These are phyloP conservation scores for Phytomonas sp. DNA, from an alignment of 208 protist species.

Conservation along the genomic window DNA sequence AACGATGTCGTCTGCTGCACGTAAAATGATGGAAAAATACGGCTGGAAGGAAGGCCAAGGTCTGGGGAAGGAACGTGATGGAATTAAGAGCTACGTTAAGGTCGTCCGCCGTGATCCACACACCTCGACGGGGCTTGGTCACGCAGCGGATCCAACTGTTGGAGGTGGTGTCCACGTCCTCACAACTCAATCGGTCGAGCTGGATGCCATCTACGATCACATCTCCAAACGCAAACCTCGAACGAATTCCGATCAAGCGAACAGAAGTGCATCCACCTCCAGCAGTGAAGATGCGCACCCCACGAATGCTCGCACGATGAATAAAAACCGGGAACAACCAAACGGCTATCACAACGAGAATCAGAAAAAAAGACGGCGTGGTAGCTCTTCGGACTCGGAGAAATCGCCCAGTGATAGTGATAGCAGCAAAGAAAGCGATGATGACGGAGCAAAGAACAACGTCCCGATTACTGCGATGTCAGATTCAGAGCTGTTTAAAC, in stretches of 20 bases:
- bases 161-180: slow-evolving; percentile 24
- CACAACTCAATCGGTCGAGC: slow-evolving; percentile 44
- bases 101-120: slow-evolving; percentile 67
- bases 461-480: slow-evolving; percentile 37
- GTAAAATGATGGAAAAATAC: slow-evolving; percentile 76
- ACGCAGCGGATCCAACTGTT: slow-evolving; percentile 45
- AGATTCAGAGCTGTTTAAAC: slow-evolving; percentile 59
- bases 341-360: neutral
- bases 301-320: neutral
- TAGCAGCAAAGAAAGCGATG: slow-evolving; percentile 1
- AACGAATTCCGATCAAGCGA: neutral
- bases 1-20: slow-evolving; percentile 56
- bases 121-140: slow-evolving; percentile 59
- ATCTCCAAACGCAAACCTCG: slow-evolving; percentile 12
- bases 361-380: neutral
- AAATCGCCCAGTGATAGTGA: slow-evolving; percentile 2
- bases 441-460: slow-evolving; percentile 8
- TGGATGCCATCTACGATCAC: slow-evolving; percentile 58
- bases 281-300: neutral
- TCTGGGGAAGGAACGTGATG: slow-evolving; percentile 58
- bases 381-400: neutral
- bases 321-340: slow-evolving; percentile 10
- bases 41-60: slow-evolving; percentile 83
- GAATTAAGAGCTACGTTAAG: slow-evolving; percentile 68
- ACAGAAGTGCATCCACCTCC: neutral